Conservation (phyloP, 768 basidiomycete genomes). For the Scleroderma citrinum region DNA sequence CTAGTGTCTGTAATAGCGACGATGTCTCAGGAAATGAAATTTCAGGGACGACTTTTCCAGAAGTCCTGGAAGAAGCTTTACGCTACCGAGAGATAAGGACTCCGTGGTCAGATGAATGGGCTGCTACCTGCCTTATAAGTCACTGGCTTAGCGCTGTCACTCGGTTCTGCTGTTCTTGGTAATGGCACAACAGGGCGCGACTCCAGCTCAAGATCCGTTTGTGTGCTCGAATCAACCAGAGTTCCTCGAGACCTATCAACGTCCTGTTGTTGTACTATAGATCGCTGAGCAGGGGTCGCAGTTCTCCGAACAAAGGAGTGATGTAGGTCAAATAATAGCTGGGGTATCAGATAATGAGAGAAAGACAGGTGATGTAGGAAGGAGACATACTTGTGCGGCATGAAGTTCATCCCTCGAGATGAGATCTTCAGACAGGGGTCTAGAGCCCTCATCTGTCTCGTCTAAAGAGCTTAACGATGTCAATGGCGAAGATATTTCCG, state of each 20-base stretch:
- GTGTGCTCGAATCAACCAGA: conserved; percentile 19
- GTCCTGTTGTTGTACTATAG: not conserved
- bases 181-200: conserved; percentile 1
- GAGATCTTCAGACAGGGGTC: conserved; percentile 17
- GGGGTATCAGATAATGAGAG: conserved; percentile 7
- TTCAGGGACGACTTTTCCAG: conserved; percentile 13
- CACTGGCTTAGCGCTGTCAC: conserved; percentile 14
- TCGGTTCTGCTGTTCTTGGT: conserved; percentile 13
- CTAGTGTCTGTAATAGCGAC: conserved; percentile 11
- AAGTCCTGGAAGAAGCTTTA: conserved; percentile 21
- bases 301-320: conserved; percentile 12
- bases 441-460: conserved; percentile 40
- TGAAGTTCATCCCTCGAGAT: conserved; percentile 45
- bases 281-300: not conserved
- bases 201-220: conserved; percentile 22
- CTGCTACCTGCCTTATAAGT: conserved; percentile 16
- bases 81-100: conserved; percentile 19
- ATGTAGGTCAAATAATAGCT: conserved; percentile 39
- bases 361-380: conserved; percentile 1
- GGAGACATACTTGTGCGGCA: conserved; percentile 49
- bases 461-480: conserved; percentile 72
- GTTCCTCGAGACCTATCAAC: conserved; percentile 1
- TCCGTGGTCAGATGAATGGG: not conserved
- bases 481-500: conserved; percentile 62
- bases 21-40: conserved; percentile 5